Evolutionary conservation across 768 basidiomycete species (phyloP), one percentile per base, ranked within the genome.

Genomic region (Hygrophoropsis aurantiaca): DNA sequence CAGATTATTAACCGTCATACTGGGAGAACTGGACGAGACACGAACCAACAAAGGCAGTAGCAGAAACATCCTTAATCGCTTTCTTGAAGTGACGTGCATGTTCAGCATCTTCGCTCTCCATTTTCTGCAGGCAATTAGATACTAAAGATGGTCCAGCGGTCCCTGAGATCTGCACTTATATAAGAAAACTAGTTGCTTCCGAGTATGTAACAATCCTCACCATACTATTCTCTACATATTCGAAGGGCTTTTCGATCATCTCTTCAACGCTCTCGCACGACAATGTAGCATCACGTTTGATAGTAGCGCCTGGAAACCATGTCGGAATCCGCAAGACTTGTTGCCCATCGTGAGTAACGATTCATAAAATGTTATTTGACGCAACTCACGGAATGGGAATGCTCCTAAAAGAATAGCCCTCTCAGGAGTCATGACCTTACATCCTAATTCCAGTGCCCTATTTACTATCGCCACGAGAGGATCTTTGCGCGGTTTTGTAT

Each of bases 271-370:
- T 40, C 34, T 58, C 44, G 2, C 39, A 46, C 4, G 53, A 37
- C 8, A 13, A 13, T 44, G 23, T 51, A 10, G 57, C 53, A 26
- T 48, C 47, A 23, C 20, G 47, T 34, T 58, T 48, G 13, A 58
- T 42, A 16, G 43, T 35, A 16, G 53, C 45, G 11, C 54, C 50
- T 9, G 61, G 61, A 4, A 62, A 35, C 60, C 58, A 66, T 7
- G 61, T 54, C 1, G 65, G 65, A 3, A 65, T 13, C 26, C 59
- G 42, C 33, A 61, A 40, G 38, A 66, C 62, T 66, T 33, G 15
- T 27, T 5, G 33, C 34, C 10, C 0, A 2, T 40, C 7, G 11
- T 50, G 16, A 44, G 16, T 24, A 11, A 3, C 24, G 36, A 4
- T 3, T 4, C 4, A 16, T 2, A 16, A 16, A 8, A 10, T 3